Conservation (phyloP, 306 rosid species). For the Senna tora region DNA sequence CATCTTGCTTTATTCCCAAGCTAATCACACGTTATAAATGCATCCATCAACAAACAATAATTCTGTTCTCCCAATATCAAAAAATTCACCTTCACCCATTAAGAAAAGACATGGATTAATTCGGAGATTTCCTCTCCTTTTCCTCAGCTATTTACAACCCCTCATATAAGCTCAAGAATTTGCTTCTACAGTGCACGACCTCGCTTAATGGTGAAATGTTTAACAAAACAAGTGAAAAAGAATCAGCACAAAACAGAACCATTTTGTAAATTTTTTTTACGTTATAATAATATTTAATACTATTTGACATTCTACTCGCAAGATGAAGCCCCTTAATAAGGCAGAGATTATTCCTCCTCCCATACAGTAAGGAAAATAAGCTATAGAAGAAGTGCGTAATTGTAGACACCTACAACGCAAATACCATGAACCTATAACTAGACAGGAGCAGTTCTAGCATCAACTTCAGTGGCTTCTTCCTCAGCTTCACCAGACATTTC, state of each 20-base stretch:
- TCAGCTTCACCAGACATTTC: conserved; percentile 78
- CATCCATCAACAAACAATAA: conserved; percentile 5
- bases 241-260: not conserved
- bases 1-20: conserved; percentile 20
- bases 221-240: not conserved
- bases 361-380: not conserved
- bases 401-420: not conserved
- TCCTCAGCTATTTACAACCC: not conserved
- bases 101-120: not conserved
- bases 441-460: conserved; percentile 37
- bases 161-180: not conserved
- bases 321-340: not conserved
- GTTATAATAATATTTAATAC: not conserved
- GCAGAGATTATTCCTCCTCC: not conserved
- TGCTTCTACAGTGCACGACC: not conserved
- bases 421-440: conserved; percentile 6
- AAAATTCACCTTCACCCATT: not conserved
- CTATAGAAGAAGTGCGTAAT: not conserved
- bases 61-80: not conserved
- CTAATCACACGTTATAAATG: not conserved
- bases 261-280: not conserved
- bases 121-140: not conserved
- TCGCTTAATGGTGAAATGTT: conserved; percentile 10
- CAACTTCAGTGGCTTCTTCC: conserved; percentile 42
- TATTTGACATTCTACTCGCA: not conserved